Evolutionary conservation across 352 stramenopile species (phyloP).

Genomic region (Discostella stelligera): DNA sequence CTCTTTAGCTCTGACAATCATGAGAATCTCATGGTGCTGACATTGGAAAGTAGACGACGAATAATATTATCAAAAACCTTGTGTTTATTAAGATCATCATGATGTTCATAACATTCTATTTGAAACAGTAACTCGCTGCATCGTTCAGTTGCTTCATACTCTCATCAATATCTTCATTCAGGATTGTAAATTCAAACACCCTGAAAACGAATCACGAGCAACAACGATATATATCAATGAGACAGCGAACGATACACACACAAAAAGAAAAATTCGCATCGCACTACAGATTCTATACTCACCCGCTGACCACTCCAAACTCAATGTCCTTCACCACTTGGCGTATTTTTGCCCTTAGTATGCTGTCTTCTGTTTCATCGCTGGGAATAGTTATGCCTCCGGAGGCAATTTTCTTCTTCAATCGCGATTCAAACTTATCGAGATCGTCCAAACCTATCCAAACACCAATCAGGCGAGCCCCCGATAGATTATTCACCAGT

Average conservation of each 20-base stretch:
- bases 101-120: constrained; percentile 28
- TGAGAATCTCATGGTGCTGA: no score
- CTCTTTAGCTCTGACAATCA: no score
- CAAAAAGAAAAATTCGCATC: background rate
- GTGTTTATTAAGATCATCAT: background rate
- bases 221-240: background rate
- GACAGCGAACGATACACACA: background rate
- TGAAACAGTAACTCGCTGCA: constrained; percentile 65
- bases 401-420: constrained; percentile 53
- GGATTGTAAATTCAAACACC: constrained; percentile 78
- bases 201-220: constrained; percentile 9
- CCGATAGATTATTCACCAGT: constrained; percentile 46
- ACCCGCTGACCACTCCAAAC: constrained; percentile 64
- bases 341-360: constrained; percentile 54
- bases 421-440: constrained; percentile 56
- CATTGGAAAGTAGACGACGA: no score
- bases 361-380: constrained; percentile 60
- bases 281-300: background rate
- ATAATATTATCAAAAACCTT: no score
- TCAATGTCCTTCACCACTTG: constrained; percentile 76
- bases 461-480: constrained; percentile 59
- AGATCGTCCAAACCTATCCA: constrained; percentile 72
- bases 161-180: constrained; percentile 66
- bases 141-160: constrained; percentile 64
- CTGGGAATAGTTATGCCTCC: constrained; percentile 47